Conservation (phyloP, 352 stramenopile species). For the Pythium rhizo-oryzae region DNA sequence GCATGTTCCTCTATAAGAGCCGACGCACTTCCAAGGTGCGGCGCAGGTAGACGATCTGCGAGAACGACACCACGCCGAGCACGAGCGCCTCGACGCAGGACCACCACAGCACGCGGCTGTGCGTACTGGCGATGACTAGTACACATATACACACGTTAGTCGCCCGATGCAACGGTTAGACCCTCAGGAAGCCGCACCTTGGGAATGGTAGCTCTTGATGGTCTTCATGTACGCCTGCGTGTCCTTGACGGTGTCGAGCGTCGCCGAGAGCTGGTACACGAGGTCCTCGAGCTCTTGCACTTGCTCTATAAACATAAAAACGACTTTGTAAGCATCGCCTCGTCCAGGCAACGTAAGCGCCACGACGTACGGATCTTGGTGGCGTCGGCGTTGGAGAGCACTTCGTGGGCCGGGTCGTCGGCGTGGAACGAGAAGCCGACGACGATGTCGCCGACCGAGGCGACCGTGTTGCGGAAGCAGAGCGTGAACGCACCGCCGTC, state of each 20-base stretch:
- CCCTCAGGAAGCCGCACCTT: slow-evolving; percentile 37
- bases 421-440: slow-evolving; percentile 89
- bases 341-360: slow-evolving; percentile 10
- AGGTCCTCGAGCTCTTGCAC: slow-evolving; percentile 86
- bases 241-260: slow-evolving; percentile 87
- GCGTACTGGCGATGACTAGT: slow-evolving; percentile 76
- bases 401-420: slow-evolving; percentile 81
- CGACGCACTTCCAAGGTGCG: slow-evolving; percentile 86
- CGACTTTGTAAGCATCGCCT: slow-evolving; percentile 86
- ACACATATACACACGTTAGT: neutral
- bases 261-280: slow-evolving; percentile 85
- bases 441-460: slow-evolving; percentile 64
- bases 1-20: slow-evolving; percentile 55
- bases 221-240: slow-evolving; percentile 88
- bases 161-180: neutral
- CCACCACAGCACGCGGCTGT: slow-evolving; percentile 86
- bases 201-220: slow-evolving; percentile 78
- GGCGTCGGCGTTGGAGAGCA: slow-evolving; percentile 87
- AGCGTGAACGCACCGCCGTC: slow-evolving; percentile 63
- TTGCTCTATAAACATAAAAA: slow-evolving; percentile 78
- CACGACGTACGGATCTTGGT: slow-evolving; percentile 85
- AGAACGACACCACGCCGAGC: slow-evolving; percentile 66
- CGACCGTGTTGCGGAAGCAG: slow-evolving; percentile 75
- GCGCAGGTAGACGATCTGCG: slow-evolving; percentile 83
- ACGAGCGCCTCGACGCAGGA: slow-evolving; percentile 77